Base-by-base conservation (phyloP, 1,284 basidiomycete species). In the Cutaneotrichosporon sp. region DNA sequence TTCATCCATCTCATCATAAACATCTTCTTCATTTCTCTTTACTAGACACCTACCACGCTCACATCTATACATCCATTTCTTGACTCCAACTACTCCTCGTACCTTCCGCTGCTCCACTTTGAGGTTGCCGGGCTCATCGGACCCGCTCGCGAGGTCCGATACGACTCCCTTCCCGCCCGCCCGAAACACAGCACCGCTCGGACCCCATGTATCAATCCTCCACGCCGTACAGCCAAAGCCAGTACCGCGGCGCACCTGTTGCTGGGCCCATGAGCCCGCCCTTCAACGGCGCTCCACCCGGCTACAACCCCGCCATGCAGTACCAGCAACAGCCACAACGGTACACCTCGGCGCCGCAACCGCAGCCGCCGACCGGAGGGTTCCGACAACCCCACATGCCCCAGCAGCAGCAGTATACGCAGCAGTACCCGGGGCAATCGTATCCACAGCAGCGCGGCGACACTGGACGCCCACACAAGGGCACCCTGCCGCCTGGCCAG, bases 401-500 rank as follows among this genome's bases (percentile, higher is more conserved):
- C 13, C 36, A 26, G 55, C 51, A 22, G 34, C 34, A 30, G 53
- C 53, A 56, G 34, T 36, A 34, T 40, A n/a, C 34, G 32, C 53
- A 56, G 31, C 30, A 31, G 30, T 53, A 53, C 51, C 38, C 38
- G n/a, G 42, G 42, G 14, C 60, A 56, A 46, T 42, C 42, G 42
- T 42, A 61, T 21, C 50, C 50, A 13, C 60, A 56, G 46, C 47
- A 52, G 38, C 56, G 36, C 38, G 36, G 55, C n/a, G 55, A 36
- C 55, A 36, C 21, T 9, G 55, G 38, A 13, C 22, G 55, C 5
- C 73, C 67, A 34, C 74, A 78, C 64, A 81, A 81, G 70, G 83
- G 83, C 4, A 82, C 81, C 0, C 74, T 85, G 9, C 76, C 78
- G 7, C 84, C 85, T 0, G 96, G 96, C 5, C 94, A 97, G 76